Conservation (phyloP, 768 basidiomycete species). For the Cystofilobasidium macerans region DNA sequence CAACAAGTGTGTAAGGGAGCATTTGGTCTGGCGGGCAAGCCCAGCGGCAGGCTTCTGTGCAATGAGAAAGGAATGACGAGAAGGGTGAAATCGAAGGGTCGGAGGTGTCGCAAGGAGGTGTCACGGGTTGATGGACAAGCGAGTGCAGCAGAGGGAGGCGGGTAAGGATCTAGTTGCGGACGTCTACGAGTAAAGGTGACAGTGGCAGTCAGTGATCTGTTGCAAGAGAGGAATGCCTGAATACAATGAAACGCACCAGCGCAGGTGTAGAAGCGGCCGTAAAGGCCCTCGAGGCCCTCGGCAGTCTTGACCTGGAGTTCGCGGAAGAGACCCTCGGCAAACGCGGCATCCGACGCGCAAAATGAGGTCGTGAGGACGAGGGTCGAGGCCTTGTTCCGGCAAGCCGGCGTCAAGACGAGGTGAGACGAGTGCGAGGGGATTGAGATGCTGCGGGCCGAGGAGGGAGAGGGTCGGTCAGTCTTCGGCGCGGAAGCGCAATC, state of each 20-base stretch:
- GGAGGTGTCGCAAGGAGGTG: too few species aligned
- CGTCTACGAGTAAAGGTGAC: background rate
- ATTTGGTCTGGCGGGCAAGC: background rate
- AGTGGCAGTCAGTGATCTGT: too few species aligned
- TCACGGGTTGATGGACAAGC: too few species aligned
- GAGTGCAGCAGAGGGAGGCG: too few species aligned
- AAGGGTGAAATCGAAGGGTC: background rate
- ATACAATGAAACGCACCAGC: background rate
- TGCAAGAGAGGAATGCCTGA: background rate
- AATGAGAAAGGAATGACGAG: background rate
- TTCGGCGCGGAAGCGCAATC: background rate
- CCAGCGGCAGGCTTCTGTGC: too few species aligned
- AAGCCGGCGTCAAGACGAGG: background rate
- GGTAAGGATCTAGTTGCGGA: too few species aligned
- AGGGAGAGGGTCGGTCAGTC: too few species aligned
- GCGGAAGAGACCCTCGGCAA: background rate
- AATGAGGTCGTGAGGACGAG: conserved; percentile 1
- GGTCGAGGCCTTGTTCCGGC: background rate
- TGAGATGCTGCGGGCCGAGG: background rate
- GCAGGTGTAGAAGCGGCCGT: background rate
- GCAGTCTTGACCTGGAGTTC: background rate
- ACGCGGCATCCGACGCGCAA: background rate
- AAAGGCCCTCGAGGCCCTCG: background rate
- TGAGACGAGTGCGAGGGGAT: conserved; percentile 6
- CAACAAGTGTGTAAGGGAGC: background rate